Conservation (phyloP, 352 stramenopile genomes). For the Globisporangium heterothallicum region DNA sequence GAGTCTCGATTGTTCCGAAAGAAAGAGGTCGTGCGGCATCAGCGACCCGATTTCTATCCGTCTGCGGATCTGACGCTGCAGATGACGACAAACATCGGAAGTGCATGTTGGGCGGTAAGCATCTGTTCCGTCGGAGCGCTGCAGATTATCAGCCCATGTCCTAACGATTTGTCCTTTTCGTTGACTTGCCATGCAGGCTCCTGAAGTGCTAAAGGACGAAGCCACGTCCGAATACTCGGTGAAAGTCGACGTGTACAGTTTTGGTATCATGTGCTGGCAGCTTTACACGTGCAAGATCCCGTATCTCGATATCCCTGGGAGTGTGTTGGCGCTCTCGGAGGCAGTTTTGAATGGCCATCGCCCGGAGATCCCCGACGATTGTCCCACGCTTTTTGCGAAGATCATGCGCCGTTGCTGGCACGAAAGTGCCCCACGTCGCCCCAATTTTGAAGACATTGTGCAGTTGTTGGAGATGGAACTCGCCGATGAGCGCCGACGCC, state of each 20-base stretch:
- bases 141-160: not conserved
- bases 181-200: constrained; percentile 19
- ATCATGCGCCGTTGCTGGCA: constrained; percentile 83
- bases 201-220: constrained; percentile 69
- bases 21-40: constrained; percentile 41
- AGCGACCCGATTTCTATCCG: constrained; percentile 48
- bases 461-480: constrained; percentile 73
- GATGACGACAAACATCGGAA: constrained; percentile 83
- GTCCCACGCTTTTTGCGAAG: constrained; percentile 65
- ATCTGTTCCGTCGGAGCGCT: not conserved
- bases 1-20: constrained; percentile 67
- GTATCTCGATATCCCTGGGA: constrained; percentile 75
- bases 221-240: constrained; percentile 66
- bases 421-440: constrained; percentile 56
- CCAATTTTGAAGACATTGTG: constrained; percentile 76
- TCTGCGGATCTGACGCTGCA: constrained; percentile 59
- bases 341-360: constrained; percentile 62
- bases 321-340: constrained; percentile 65
- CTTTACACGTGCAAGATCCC: constrained; percentile 66
- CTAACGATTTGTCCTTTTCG: not conserved
- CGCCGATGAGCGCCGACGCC: constrained; percentile 34
- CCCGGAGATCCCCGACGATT: constrained; percentile 50
- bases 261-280: constrained; percentile 84
- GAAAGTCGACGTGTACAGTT: constrained; percentile 85
- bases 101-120: constrained; percentile 67